These are phyloP conservation scores for Thraustotheca clavata DNA, from an alignment of 352 stramenopile genomes.

Conservation along the genomic window DNA sequence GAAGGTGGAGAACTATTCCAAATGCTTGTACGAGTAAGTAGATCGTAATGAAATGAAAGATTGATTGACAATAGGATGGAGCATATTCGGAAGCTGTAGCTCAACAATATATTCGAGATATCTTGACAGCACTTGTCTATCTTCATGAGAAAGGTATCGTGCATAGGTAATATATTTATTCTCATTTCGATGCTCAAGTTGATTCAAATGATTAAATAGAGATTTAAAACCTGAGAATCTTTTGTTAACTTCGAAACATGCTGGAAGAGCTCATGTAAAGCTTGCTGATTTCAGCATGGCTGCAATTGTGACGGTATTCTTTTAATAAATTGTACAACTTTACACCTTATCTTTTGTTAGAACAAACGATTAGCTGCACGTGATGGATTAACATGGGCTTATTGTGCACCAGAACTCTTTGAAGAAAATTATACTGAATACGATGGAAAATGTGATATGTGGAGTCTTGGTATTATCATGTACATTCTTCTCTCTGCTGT, in stretches of 20 bases:
- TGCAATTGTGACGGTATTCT: slow-evolving; percentile 38
- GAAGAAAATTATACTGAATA: slow-evolving; percentile 25
- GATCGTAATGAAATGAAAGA: background rate
- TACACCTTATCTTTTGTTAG: too few relatives aligned
- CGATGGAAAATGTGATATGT: slow-evolving; percentile 68
- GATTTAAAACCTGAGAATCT: slow-evolving; percentile 82
- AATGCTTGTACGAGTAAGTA: slow-evolving; percentile 38
- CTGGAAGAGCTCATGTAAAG: slow-evolving; percentile 62
- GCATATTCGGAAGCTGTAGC: slow-evolving; percentile 72
- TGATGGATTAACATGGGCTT: slow-evolving; percentile 40
- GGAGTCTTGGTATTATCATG: slow-evolving; percentile 82
- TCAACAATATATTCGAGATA: slow-evolving; percentile 35
- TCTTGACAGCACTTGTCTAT: slow-evolving; percentile 37
- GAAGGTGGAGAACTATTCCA: slow-evolving; percentile 61
- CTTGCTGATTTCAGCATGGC: slow-evolving; percentile 79
- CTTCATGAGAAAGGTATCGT: slow-evolving; percentile 32
- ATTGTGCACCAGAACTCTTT: slow-evolving; percentile 40
- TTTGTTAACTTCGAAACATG: slow-evolving; percentile 59
- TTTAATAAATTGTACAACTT: too few relatives aligned
- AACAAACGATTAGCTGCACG: slow-evolving; percentile 31
- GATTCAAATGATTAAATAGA: background rate
- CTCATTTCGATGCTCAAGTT: background rate
- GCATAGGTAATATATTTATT: slow-evolving; percentile 31
- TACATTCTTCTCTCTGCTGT: slow-evolving; percentile 79
- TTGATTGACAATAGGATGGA: slow-evolving; percentile 31